Base-by-base conservation (phyloP, 768 basidiomycete genomes). In the Dioszegia crocea region DNA sequence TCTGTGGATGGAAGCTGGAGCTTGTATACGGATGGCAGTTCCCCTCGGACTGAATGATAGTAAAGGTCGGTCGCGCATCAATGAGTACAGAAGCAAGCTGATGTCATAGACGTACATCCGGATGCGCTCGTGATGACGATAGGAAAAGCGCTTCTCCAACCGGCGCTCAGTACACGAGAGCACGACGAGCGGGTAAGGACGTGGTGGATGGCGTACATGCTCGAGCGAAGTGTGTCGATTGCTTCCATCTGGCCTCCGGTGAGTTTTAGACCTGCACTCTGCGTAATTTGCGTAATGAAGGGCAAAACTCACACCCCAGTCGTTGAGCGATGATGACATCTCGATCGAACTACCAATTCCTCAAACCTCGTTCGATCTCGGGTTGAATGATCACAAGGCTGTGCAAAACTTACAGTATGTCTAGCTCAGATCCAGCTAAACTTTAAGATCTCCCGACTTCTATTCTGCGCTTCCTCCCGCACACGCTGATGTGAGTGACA, bases 141-240 rank as follows among this genome's bases (percentile, higher is more conserved):
- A 33, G 16, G 17, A 6, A 43, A 59, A n/a, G 31, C 57, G 11
- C 12, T 65, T 2, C 41, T 72, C 1, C 21, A 63, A 10, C 49
- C 38, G n/a, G 57, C 62, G 1, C 36, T 61, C 8, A 46, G 16
- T 11, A 44, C 53, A 17, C 39, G 64, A 43, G 66, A 68, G 23
- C 68, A 70, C 33, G 71, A 66, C 17, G 62, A 66, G 43, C 30
- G 68, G 29, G 66, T 68, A 45, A 19, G 71, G 29, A 68, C 68
- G 0, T 73, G 62, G 62, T 73, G 71, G 71, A 62, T 68, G 60
- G 61, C 57, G 1, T 70, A 66, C 43, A 47, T 63, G 19, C 29
- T 67, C 27, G 67, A 70, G 30, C 36, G 60, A 8, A 40, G 39
- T 16, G 59, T 49, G 5, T 46, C 53, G 8, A 33, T 57, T 6